Percentiles rank a stretch among this genome's conserved stretches.
Conservation (phyloP, 768 basidiomycete species). For the Leccinum disarticulatum region DNA sequence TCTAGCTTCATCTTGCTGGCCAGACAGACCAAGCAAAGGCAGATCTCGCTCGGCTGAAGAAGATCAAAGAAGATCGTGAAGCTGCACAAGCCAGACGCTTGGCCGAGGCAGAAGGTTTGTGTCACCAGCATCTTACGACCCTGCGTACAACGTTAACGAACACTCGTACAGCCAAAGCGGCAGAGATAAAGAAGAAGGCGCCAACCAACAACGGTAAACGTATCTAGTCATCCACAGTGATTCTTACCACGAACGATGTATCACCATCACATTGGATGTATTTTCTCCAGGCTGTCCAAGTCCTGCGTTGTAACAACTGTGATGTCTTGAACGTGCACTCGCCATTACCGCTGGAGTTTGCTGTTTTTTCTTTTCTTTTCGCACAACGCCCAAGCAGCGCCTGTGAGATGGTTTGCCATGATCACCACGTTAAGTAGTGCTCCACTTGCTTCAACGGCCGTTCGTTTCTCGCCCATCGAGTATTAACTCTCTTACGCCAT, state of each 20-base stretch:
- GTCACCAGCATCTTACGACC: neutral
- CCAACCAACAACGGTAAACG: conserved; percentile 33
- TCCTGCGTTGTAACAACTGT: neutral
- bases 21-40: conserved; percentile 90
- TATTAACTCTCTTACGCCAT: too few relatives aligned
- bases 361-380: neutral
- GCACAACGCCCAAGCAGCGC: too few relatives aligned
- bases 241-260: conserved; percentile 1
- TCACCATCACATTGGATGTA: neutral
- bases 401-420: neutral
- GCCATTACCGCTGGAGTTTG: neutral
- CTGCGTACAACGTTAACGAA: neutral
- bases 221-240: conserved; percentile 26
- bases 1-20: conserved; percentile 69
- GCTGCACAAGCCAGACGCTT: conserved; percentile 84
- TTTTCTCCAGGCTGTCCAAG: neutral
- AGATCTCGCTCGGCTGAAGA: conserved; percentile 82
- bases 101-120: conserved; percentile 82
- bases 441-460: neutral
- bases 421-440: neutral
- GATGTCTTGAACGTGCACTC: neutral
- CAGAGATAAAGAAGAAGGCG: conserved; percentile 61
- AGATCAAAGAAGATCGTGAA: conserved; percentile 86
- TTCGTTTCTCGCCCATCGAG: too few relatives aligned
- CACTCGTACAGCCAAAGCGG: conserved; percentile 52